Evolutionary conservation across 495 filamentous ascomycete genomes (phyloP).

Genomic region (Opeltia flavorubescens): DNA sequence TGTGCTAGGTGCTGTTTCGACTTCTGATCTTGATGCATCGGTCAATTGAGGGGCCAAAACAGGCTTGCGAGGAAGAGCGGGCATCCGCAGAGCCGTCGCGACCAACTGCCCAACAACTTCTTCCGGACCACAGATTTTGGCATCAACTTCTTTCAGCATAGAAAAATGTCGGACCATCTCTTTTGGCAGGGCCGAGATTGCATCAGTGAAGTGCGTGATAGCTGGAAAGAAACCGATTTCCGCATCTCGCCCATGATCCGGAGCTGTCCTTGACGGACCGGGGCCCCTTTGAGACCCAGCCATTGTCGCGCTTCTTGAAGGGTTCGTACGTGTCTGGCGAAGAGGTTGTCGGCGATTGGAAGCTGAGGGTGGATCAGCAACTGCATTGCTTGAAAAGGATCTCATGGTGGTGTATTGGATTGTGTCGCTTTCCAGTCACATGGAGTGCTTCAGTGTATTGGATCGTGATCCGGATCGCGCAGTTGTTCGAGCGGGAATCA

Average conservation of each 20-base stretch:
- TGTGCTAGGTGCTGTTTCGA: constrained; percentile 26
- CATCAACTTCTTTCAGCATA: constrained; percentile 90
- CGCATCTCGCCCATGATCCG: constrained; percentile 3
- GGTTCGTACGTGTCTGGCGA: constrained; percentile 47
- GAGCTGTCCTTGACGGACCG: constrained; percentile 20
- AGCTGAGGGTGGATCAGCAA: constrained; percentile 9
- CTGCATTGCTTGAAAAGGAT: constrained; percentile 9
- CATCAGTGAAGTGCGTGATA: constrained; percentile 85
- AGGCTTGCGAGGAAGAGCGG: constrained; percentile 26
- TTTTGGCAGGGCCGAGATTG: constrained; percentile 80
- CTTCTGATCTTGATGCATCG: constrained; percentile 4
- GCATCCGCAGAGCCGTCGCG: constrained; percentile 46
- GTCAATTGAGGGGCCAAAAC: constrained; percentile 16
- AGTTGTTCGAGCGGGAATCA: too few species aligned
- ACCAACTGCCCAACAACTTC: constrained; percentile 55
- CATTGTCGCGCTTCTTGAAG: constrained; percentile 44
- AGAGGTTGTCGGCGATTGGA: constrained; percentile 37
- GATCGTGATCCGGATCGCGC: too few species aligned
- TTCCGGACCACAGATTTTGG: constrained; percentile 53
- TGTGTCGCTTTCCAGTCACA: too few species aligned
- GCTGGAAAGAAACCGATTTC: constrained; percentile 71
- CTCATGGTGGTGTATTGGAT: constrained; percentile 6
- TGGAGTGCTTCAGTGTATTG: too few species aligned
- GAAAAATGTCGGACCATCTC: constrained; percentile 93
- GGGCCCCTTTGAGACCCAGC: constrained; percentile 24